Base-by-base conservation (phyloP, 768 basidiomycete genomes). In the Kwoniella sp. region DNA sequence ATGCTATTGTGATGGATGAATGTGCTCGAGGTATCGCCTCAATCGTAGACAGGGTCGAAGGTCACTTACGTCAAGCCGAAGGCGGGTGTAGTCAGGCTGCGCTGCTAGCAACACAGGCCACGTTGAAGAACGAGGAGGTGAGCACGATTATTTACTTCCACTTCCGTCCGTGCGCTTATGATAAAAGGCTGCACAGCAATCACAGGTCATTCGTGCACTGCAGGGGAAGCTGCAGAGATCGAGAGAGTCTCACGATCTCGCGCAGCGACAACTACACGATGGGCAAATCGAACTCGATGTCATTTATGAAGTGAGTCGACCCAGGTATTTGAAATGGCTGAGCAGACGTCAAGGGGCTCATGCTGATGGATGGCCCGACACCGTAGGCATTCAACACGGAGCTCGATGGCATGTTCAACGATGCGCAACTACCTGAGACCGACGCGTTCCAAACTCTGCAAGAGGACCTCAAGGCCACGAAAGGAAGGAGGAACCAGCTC, bases 331-430 rank as follows among this genome's bases (percentile, higher is more conserved):
- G n/a, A n/a, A n/a, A n/a, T n/a, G n/a, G n/a, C n/a, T n/a, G n/a
- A n/a, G n/a, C n/a, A n/a, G n/a, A n/a, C n/a, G n/a, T n/a, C n/a
- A n/a, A n/a, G n/a, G n/a, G n/a, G n/a, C n/a, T n/a, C n/a, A n/a
- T n/a, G n/a, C n/a, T n/a, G n/a, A n/a, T n/a, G n/a, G n/a, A n/a
- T n/a, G n/a, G n/a, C n/a, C n/a, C n/a, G n/a, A n/a, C n/a, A n/a
- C n/a, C n/a, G n/a, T 65, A 94, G 92, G 90, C 91, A 2, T 94
- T 96, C 82, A 95, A 96, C 77, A 91, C 92, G 75, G 92, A 95
- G 77, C 84, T 96, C 30, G 92, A 93, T 68, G 87, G 85, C 19
- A 91, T 95, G 90, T 95, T 88, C 80, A 88, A 89, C 55, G 91
- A 93, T 63, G 86, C 85, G 26, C 85, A 88, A 64, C 85, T 94